Conservation (phyloP, 2,329 filamentous ascomycete genomes). For the Sarocladium brachiariae region DNA sequence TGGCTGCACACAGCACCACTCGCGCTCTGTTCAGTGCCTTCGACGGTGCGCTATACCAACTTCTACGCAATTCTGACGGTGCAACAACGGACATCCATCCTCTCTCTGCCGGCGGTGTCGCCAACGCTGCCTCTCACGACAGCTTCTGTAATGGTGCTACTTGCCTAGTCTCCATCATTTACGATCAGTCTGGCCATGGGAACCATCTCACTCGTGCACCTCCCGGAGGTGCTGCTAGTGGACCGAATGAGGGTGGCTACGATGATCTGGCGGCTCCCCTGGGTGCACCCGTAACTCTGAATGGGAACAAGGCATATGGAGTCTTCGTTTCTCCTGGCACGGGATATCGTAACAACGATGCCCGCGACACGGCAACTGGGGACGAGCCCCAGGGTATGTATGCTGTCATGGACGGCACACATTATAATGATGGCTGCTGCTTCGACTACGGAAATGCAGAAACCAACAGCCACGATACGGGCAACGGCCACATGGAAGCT, state of each 20-base stretch:
- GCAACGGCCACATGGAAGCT: constrained; percentile 62
- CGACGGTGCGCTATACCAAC: constrained; percentile 50
- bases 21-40: constrained; percentile 51
- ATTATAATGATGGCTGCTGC: constrained; percentile 51
- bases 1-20: constrained; percentile 60
- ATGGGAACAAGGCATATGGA: constrained; percentile 56
- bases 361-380: constrained; percentile 44
- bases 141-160: constrained; percentile 53
- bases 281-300: constrained; percentile 54
- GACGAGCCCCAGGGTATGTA: constrained; percentile 55
- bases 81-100: constrained; percentile 42
- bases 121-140: constrained; percentile 55
- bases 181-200: constrained; percentile 55
- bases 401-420: constrained; percentile 51
- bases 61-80: constrained; percentile 34
- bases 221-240: constrained; percentile 48
- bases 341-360: constrained; percentile 54
- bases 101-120: constrained; percentile 51
- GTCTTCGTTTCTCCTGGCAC: constrained; percentile 55
- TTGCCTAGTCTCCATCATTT: constrained; percentile 57
- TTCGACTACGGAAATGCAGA: constrained; percentile 55
- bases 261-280: constrained; percentile 54
- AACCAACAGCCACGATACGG: constrained; percentile 43
- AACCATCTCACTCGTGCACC: constrained; percentile 57
- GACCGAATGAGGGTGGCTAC: constrained; percentile 48